Base-by-base conservation (phyloP, 352 stramenopile genomes). In the Peronospora farinosa region DNA sequence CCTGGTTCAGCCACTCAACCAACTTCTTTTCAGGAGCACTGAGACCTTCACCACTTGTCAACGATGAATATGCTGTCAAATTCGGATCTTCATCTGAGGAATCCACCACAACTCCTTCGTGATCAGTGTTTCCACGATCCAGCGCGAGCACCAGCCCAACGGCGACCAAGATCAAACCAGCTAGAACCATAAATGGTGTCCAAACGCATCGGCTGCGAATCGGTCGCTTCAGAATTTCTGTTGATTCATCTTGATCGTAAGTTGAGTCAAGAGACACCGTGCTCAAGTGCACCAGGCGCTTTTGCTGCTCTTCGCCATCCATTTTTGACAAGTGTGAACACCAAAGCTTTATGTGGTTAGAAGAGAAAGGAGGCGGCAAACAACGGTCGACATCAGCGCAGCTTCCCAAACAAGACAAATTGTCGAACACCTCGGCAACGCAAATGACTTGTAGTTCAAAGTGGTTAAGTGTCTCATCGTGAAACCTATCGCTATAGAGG, bases 261-360 rank as follows among this genome's bases (percentile, higher is more conserved):
- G 32, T 53, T 28, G 61, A 63, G 13, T 63, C 57, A 13, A 69
- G 51, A 9, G 61, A 69, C n/a, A 63, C 51, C 21, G 57, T 66
- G 27, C 61, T 69, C n/a, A 45, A 37, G 17, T 51, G 38, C 21
- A 40, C 43, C 13, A 40, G 37, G 16, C 35, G 57, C 45, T 69
- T 66, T n/a, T 31, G 36, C 23, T 42, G 21, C 13, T 21, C 38
- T 36, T 47, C 57, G 8, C 40, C 12, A 3, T 58, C 51, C 61
- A 69, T 69, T 36, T n/a, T 63, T 58, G 15, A 11, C 15, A 55
- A 69, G 44, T 69, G 55, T 1, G 11, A 46, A 9, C 16, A 37
- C 32, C 16, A 33, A 54, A 51, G 37, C 44, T 17, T 41, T 23
- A 53, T 16, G 21, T 8, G 47, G 7, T 32, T 32, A 5, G 21